Evolutionary conservation across 176 grass and related monocot species (phyloP).

Genomic region (Oryza longistaminata): DNA sequence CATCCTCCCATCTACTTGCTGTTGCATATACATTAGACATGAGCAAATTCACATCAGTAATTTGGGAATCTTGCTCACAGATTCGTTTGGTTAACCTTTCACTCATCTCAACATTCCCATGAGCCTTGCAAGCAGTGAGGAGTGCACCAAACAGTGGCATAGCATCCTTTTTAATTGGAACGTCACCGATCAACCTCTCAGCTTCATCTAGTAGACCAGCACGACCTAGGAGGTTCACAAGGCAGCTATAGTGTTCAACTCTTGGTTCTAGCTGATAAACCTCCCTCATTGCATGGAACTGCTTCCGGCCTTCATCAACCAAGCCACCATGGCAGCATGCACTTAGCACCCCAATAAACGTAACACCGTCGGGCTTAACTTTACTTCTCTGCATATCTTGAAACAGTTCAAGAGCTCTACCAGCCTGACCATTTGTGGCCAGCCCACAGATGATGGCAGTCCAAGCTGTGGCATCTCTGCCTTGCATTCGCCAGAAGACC

Average conservation of each 20-base stretch:
- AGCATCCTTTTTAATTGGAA: conserved; percentile 41
- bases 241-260: conserved; percentile 64
- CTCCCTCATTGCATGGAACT: conserved; percentile 55
- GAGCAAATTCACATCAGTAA: conserved; percentile 52
- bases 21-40: conserved; percentile 70
- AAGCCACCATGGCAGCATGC: conserved; percentile 72
- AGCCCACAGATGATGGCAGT: conserved; percentile 66
- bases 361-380: conserved; percentile 50
- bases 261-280: conserved; percentile 52
- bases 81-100: conserved; percentile 52
- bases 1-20: conserved; percentile 62
- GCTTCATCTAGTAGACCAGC: conserved; percentile 65
- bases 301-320: conserved; percentile 54
- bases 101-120: conserved; percentile 55
- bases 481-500: conserved; percentile 44
- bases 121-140: conserved; percentile 57
- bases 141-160: conserved; percentile 61
- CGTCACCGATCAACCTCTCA: conserved; percentile 46
- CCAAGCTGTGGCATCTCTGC: conserved; percentile 50
- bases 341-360: conserved; percentile 54
- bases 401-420: conserved; percentile 61
- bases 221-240: conserved; percentile 62
- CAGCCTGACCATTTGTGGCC: conserved; percentile 56
- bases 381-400: conserved; percentile 46
- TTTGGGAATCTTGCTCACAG: conserved; percentile 35